These are phyloP conservation scores for Moesziomyces sp. DNA, from an alignment of 1,284 basidiomycete genomes.

Conservation along the genomic window DNA sequence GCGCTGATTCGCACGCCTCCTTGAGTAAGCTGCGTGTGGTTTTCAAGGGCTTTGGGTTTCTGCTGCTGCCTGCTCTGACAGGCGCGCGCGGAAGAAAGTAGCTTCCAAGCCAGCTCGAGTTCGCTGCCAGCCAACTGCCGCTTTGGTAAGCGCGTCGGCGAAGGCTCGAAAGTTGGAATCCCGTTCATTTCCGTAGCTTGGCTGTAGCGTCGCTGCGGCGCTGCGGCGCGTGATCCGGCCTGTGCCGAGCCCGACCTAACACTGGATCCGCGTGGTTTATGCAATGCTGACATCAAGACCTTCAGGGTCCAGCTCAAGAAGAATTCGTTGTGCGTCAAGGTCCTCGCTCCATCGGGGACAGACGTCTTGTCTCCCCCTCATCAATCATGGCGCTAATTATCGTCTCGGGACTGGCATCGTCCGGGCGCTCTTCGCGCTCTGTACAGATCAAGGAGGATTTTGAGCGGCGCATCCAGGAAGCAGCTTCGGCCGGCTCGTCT, in stretches of 20 bases:
- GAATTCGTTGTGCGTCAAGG: constrained; percentile 2
- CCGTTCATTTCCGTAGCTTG: constrained; percentile 29
- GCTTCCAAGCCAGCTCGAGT: background rate
- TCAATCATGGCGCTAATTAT: constrained; percentile 88
- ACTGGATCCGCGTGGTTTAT: constrained; percentile 12
- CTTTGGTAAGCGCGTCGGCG: constrained; percentile 28
- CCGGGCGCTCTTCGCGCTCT: constrained; percentile 84
- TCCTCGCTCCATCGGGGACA: background rate
- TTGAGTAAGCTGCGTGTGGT: constrained; percentile 1
- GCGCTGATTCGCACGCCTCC: constrained; percentile 19
- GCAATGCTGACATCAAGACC: constrained; percentile 4
- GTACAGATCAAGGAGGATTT: constrained; percentile 76
- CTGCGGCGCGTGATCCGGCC: constrained; percentile 8
- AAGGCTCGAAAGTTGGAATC: constrained; percentile 5
- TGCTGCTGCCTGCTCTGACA: too few species aligned
- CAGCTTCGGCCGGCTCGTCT: constrained; percentile 72
- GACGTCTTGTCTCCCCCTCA: background rate
- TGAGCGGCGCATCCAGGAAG: constrained; percentile 72
- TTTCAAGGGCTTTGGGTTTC: too few species aligned
- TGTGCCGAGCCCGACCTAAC: constrained; percentile 7
- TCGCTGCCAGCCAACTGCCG: constrained; percentile 1
- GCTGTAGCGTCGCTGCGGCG: too few species aligned
- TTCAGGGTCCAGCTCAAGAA: constrained; percentile 23
- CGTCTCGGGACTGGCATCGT: constrained; percentile 87
- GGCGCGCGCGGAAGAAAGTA: constrained; percentile 30